Conservation (phyloP, 306 rosid species). For the Carpinus fangiana region DNA sequence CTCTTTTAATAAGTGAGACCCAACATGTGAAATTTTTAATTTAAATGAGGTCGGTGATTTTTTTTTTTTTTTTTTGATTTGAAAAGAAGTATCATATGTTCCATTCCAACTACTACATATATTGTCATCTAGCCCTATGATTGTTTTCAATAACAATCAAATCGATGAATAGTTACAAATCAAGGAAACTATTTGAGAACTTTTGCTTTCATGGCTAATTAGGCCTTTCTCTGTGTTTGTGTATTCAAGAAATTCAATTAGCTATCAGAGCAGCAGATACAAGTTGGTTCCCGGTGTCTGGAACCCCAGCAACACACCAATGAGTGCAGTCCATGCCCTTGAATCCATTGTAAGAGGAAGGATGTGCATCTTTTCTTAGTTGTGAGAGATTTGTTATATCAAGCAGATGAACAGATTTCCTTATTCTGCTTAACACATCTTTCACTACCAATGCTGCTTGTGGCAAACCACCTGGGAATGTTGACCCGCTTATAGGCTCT, state of each 20-base stretch:
- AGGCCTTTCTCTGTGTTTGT: not conserved
- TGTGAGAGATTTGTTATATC: constrained; percentile 68
- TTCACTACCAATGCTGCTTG: constrained; percentile 34
- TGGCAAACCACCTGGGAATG: constrained; percentile 48
- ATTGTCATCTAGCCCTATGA: too few species aligned
- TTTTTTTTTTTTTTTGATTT: too few species aligned
- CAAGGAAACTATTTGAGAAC: too few species aligned
- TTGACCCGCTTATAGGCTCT: constrained; percentile 53
- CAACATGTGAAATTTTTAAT: too few species aligned
- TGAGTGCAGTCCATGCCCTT: constrained; percentile 70
- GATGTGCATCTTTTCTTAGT: constrained; percentile 78
- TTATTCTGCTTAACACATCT: constrained; percentile 35
- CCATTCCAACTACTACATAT: too few species aligned
- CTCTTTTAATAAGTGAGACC: too few species aligned
- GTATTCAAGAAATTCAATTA: not conserved
- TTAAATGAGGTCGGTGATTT: too few species aligned
- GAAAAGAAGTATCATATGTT: too few species aligned
- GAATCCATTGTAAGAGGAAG: constrained; percentile 47
- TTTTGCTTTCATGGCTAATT: not conserved
- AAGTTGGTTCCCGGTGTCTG: constrained; percentile 71
- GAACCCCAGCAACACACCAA: constrained; percentile 77
- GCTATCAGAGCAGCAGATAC: constrained; percentile 31
- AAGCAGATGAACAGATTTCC: constrained; percentile 47
- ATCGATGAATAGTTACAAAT: too few species aligned
- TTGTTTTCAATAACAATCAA: too few species aligned